Conservation (phyloP, 2,329 filamentous ascomycete species). For the Juglanconis sp. region DNA sequence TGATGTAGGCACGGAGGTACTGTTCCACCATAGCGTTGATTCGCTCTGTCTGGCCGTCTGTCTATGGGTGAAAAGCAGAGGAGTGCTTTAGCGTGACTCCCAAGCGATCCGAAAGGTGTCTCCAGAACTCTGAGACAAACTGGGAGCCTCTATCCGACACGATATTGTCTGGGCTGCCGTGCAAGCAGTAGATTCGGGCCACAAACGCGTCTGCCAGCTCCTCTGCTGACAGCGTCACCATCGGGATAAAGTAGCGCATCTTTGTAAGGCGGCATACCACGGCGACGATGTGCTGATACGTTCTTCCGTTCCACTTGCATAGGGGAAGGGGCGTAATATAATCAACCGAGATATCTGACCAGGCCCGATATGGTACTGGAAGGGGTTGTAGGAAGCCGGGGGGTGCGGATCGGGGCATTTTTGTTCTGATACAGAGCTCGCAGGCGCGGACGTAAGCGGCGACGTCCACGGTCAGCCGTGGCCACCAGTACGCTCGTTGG, state of each 20-base stretch:
- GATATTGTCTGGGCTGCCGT: background rate
- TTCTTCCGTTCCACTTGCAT: background rate
- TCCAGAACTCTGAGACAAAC: constrained; percentile 19
- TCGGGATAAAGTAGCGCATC: background rate
- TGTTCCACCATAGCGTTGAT: background rate
- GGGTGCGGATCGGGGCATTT: background rate
- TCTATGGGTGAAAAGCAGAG: background rate
- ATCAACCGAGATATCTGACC: background rate
- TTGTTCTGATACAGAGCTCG: background rate
- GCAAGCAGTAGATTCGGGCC: background rate
- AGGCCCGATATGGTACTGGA: background rate
- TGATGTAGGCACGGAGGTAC: constrained; percentile 13
- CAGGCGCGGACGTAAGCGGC: too few species aligned
- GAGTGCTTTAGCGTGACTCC: background rate
- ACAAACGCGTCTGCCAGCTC: background rate
- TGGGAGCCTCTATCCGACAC: constrained; percentile 24
- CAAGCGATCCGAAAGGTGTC: constrained; percentile 1
- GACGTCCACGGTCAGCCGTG: too few species aligned
- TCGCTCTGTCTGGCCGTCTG: constrained; percentile 14
- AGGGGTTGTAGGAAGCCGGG: background rate
- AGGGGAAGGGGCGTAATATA: background rate
- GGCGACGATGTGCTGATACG: background rate
- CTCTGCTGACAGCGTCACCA: background rate
- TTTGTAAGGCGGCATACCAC: background rate
- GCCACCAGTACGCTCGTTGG: too few species aligned